Base-by-base conservation (phyloP, 164 flowering plant species). In the Tetracentron sinense region DNA sequence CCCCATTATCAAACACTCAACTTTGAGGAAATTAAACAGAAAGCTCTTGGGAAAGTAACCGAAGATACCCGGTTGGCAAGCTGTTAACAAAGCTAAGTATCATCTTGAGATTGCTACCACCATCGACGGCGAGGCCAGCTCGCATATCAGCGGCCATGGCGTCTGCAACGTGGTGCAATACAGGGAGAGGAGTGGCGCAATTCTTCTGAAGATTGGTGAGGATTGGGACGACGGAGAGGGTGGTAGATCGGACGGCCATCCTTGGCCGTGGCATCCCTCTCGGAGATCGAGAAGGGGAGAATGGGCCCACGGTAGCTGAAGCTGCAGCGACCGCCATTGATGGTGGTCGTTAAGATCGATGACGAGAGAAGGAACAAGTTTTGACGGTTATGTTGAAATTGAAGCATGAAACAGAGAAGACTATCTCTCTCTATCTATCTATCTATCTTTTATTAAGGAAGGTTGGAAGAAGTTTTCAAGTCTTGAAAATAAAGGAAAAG, bases 121-220 rank as follows among this genome's bases (percentile, higher is more conserved):
- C 96, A 21, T 92, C 96, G 4, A 55, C 79, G 16, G 76, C 83
- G 44, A 92, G 86, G 14, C 97, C 97, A 48, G 86, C 86, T 22
- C 89, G 77, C 94, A 92, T 89, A 27, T 92, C 96, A 23, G 66
- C 75, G 8, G 84, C 73, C 90, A 92, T 89, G 62, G 86, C 78
- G 53, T 83, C 92, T 1, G 86, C 89, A 60, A 89, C 94, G 68
- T 77, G 86, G 67, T 87, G 85, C 61, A 91, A 75, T 7, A 83
- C 72, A 0, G 87, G 90, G 58, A 89, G 61, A 29, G 97, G 90
- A 38, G 97, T 85, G 21, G 85, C 92, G 58, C 89, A 87, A 35
- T 75, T 83, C 20, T 65, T 74, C 66, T 82, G 81, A 15, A 91
- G 65, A 76, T 83, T 73, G 8, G 78, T 82, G 65, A 91, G 62